Base-by-base conservation (phyloP, 495 filamentous ascomycete species). In the Penicillium robsamsonii region DNA sequence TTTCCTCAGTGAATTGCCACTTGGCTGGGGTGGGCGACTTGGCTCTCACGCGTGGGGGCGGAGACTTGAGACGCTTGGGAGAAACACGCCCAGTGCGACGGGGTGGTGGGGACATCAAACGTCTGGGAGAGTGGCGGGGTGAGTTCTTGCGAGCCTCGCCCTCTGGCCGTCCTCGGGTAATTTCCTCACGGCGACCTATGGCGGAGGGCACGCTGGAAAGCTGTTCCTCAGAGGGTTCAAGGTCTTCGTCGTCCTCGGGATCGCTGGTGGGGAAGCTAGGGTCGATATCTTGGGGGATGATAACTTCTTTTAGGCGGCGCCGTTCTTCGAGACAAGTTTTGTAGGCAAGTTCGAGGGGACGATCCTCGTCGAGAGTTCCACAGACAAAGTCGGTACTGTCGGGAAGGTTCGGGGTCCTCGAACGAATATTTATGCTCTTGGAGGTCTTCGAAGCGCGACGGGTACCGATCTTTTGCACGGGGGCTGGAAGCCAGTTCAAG, bases 341-440 rank as follows among this genome's bases (percentile, higher is more conserved):
- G 68, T 96, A 98, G 3, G 90, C 92, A 56, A 89, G 88, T 68
- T 98, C 94, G 38, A 97, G 71, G n/a, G 90, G 88, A 48, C 90
- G 87, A 67, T 98, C 94, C 68, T 98, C 94, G 64, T 97, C 94
- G 17, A 98, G 76, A 13, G 94, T 98, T 47, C 94, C 94, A 66
- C 94, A 96, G 24, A 98, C 94, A 65, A 98, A 98, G 69, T 97
- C 95, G 38, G 92, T 96, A 71, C 91, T 96, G 71, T 98, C 94
- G 10, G 94, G 94, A 8, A 97, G 75, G 55, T 96, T 90, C 11
- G 91, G 90, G 1, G 89, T 91, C 13, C 79, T 79, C 44, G 88
- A 80, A 31, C 87, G 88, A 65, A 90, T 86, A 55, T 81, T 61
- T 43, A 64, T 64, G 15, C 50, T 59, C 18, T 53, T 81, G 44